phyloP scores from a whole-genome alignment of 2,329 filamentous ascomycete genomes.

The Colletotrichum cereale region DNA sequence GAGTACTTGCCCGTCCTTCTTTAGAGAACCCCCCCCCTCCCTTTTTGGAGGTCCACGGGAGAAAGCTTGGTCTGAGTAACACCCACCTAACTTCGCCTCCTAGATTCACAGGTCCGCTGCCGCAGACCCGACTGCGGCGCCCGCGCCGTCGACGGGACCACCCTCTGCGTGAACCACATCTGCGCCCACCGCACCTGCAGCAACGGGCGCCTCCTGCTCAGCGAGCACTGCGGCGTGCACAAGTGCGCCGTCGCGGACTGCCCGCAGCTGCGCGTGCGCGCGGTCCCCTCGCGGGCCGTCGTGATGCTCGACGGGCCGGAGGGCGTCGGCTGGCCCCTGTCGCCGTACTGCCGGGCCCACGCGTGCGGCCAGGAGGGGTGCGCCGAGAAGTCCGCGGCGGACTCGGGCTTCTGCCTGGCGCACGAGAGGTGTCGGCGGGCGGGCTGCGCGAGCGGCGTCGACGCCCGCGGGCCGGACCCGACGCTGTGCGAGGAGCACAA shows the following conservation, averaged over 20 bases:
- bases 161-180: slow-evolving; percentile 43
- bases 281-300: slow-evolving; percentile 6
- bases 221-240: slow-evolving; percentile 44
- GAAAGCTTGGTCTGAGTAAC: background rate
- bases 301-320: background rate
- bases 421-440: slow-evolving; percentile 33
- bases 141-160: slow-evolving; percentile 25
- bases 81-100: too few species aligned
- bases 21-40: background rate
- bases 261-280: slow-evolving; percentile 24
- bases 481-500: slow-evolving; percentile 33
- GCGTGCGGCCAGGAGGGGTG: slow-evolving; percentile 31
- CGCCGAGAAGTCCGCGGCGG: slow-evolving; percentile 1
- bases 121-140: slow-evolving; percentile 25
- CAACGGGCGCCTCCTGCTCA: slow-evolving; percentile 21
- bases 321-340: slow-evolving; percentile 15
- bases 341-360: slow-evolving; percentile 36
- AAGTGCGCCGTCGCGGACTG: slow-evolving; percentile 44
- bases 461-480: slow-evolving; percentile 21
- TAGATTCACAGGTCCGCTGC: slow-evolving; percentile 34
- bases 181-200: slow-evolving; percentile 44
- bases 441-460: slow-evolving; percentile 22
- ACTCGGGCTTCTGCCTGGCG: slow-evolving; percentile 19
- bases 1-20: slow-evolving; percentile 24
- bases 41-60: background rate